phyloP scores from a whole-genome alignment of 805 yeast species.

The Sugiyamaella floridensis region DNA sequence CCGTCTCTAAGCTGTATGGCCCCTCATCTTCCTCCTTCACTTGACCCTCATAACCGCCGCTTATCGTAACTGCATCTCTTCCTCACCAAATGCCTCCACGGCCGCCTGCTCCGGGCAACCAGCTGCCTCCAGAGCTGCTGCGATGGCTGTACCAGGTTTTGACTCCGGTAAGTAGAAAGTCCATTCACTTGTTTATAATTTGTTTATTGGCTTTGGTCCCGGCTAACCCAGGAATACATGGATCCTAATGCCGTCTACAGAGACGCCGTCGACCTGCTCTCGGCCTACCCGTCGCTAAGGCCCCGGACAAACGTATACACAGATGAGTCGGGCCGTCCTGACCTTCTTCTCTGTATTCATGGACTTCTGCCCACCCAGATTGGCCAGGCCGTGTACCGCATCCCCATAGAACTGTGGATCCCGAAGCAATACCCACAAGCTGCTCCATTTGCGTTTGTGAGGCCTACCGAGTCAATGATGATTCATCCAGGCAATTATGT shows the following conservation, averaged over 20 bases:
- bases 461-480: slow-evolving; percentile 43
- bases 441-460: slow-evolving; percentile 61
- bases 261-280: slow-evolving; percentile 53
- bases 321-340: slow-evolving; percentile 49
- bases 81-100: not conserved
- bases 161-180: slow-evolving; percentile 35
- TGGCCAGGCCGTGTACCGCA: slow-evolving; percentile 29
- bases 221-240: slow-evolving; percentile 40
- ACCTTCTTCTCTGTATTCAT: slow-evolving; percentile 54
- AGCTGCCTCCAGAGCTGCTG: slow-evolving; percentile 38
- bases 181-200: not conserved
- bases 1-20: too few relatives aligned
- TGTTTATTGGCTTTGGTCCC: not conserved
- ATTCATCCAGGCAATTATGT: slow-evolving; percentile 57
- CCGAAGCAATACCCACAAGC: slow-evolving; percentile 64
- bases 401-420: slow-evolving; percentile 69
- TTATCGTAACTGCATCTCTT: not conserved
- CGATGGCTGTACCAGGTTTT: slow-evolving; percentile 56
- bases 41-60: too few relatives aligned
- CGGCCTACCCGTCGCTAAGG: slow-evolving; percentile 44
- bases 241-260: slow-evolving; percentile 54
- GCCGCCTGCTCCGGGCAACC: slow-evolving; percentile 18
- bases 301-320: slow-evolving; percentile 66
- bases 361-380: slow-evolving; percentile 45
- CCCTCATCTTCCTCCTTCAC: too few relatives aligned